These are phyloP conservation scores for Stachybotrys elegans DNA, from an alignment of 2,329 filamentous ascomycete species.

Conservation along the genomic window DNA sequence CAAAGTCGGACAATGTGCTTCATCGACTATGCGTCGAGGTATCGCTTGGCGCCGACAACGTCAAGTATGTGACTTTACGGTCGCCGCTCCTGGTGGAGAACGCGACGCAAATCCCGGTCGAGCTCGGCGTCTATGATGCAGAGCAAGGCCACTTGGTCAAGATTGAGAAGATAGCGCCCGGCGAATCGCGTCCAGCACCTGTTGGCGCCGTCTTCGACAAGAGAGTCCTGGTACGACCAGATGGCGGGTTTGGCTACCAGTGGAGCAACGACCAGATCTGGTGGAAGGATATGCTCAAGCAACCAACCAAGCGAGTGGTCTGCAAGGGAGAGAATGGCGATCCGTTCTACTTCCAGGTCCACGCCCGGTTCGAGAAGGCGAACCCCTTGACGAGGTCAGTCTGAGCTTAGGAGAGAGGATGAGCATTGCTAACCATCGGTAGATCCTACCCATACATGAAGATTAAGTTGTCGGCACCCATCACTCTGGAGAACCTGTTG, in stretches of 20 bases:
- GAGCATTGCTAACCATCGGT: slow-evolving; percentile 10
- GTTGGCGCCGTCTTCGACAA: slow-evolving; percentile 91
- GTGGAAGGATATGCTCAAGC: slow-evolving; percentile 86
- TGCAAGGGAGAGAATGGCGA: slow-evolving; percentile 84
- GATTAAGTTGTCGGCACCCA: slow-evolving; percentile 82
- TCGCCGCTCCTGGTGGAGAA: slow-evolving; percentile 93
- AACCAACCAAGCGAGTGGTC: slow-evolving; percentile 79
- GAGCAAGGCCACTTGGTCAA: slow-evolving; percentile 87
- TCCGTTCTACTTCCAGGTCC: slow-evolving; percentile 95
- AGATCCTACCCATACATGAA: slow-evolving; percentile 92
- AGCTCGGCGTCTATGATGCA: slow-evolving; percentile 84
- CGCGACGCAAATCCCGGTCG: slow-evolving; percentile 91
- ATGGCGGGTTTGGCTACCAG: slow-evolving; percentile 92
- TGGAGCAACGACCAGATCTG: slow-evolving; percentile 89
- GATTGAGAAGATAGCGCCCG: slow-evolving; percentile 95
- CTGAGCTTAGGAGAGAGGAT: too few relatives aligned
- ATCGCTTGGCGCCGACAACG: slow-evolving; percentile 84
- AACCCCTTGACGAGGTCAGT: slow-evolving; percentile 72
- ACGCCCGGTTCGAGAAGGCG: slow-evolving; percentile 76
- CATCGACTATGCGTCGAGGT: slow-evolving; percentile 92
- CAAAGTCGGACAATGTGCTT: slow-evolving; percentile 76
- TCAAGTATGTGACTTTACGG: slow-evolving; percentile 95
- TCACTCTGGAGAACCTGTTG: slow-evolving; percentile 89
- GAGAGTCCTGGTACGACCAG: slow-evolving; percentile 79
- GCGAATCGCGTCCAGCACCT: slow-evolving; percentile 82